Evolutionary conservation across 495 filamentous ascomycete genomes (phyloP), one percentile per base, ranked within the genome.

Genomic region (Trichoderma erinaceum): DNA sequence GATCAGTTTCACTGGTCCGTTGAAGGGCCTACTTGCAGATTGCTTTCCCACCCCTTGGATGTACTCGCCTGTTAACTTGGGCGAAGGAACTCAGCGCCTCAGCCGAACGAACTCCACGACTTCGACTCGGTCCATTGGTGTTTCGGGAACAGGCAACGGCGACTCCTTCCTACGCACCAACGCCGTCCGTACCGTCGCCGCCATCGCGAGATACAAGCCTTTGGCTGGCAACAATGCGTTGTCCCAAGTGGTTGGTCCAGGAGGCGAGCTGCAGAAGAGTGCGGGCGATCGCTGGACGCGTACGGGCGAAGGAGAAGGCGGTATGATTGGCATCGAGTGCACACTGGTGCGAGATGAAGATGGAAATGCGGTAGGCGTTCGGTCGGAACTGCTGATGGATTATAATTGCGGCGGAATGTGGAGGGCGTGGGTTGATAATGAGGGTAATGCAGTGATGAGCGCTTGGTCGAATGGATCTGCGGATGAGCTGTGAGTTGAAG

Each of bases 351-450:
- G 75, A 2, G 76, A 83, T 67, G 64, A 27, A 10, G 73, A 78
- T 23, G 82, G 80, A 0, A 64, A 74, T 35, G 74, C 83, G n/a
- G 73, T 83, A 21, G 74, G 78, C 73, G 52, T 72, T 68, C 72
- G 65, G 67, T 81, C 68, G 0, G 78, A 79, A 56, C 80, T 92
- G n/a, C 80, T 90, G 35, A 87, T 83, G 65, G 90, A 92, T 72
- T 91, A 90, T 75, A 97, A 97, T 74, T 96, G 91, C 71, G 90
- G 88, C 4, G 93, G 93, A 0, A 94, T 97, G 91, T 96, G 91
- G 77, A 82, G 92, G 38, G 91, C 90, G 10, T 95, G 88, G 85
- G 75, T 92, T 41, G 87, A 91, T 69, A 84, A 83, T 44, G 70
- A 87, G 50, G 92, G 89, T 4, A 77, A 77, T 41, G 84, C 85